Conservation (phyloP, 2,329 filamentous ascomycete genomes). For the Aspergillus sp. region DNA sequence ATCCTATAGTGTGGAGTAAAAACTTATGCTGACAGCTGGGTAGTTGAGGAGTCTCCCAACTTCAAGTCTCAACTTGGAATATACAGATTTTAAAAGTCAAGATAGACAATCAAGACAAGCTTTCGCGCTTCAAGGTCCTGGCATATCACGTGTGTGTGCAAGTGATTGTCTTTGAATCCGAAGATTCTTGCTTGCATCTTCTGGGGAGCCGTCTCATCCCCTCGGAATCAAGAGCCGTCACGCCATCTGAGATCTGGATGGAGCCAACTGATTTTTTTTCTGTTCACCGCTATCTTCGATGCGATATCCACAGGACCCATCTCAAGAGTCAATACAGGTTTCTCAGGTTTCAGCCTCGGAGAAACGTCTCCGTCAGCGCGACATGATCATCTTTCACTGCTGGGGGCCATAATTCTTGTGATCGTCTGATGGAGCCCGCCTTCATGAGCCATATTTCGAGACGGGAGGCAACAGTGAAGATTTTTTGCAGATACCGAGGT, state of each 20-base stretch:
- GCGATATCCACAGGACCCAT: conserved; percentile 15
- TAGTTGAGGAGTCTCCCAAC: background rate
- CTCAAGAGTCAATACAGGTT: background rate
- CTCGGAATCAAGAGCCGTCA: background rate
- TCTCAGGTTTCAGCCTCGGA: background rate
- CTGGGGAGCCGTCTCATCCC: background rate
- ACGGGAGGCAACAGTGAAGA: background rate
- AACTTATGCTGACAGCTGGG: background rate
- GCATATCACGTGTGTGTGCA: background rate
- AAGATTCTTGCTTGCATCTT: background rate
- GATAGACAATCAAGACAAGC: background rate
- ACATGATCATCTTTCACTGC: background rate
- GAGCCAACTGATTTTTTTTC: conserved; percentile 8
- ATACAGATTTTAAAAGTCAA: background rate
- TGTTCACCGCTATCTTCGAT: conserved; percentile 11
- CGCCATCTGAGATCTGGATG: background rate
- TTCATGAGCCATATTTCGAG: background rate
- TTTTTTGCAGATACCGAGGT: conserved; percentile 7
- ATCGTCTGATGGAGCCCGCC: background rate
- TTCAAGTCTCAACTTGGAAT: background rate
- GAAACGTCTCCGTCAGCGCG: background rate
- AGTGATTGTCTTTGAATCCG: background rate
- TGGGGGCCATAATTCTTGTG: background rate
- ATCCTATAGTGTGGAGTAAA: conserved; percentile 3
- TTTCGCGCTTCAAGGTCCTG: background rate